Conservation (phyloP, 495 filamentous ascomycete species). For the Arthonia radiata region DNA sequence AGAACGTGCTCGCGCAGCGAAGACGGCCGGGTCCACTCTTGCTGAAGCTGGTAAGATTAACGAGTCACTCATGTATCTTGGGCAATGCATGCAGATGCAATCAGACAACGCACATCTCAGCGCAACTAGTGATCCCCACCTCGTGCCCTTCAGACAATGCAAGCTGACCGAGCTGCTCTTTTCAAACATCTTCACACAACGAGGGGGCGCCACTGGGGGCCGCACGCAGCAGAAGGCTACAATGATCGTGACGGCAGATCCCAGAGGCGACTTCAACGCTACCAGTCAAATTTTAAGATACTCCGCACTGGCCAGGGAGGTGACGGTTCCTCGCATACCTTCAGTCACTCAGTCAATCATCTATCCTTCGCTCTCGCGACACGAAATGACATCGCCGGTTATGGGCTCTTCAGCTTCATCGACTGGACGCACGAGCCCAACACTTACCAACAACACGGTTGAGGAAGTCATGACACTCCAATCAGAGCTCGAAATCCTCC, state of each 20-base stretch:
- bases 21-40: conserved; percentile 76
- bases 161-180: conserved; percentile 93
- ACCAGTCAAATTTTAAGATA: conserved; percentile 92
- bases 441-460: conserved; percentile 52
- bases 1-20: conserved; percentile 76
- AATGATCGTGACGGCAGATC: conserved; percentile 95
- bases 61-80: conserved; percentile 90
- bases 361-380: conserved; percentile 7
- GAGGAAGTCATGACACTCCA: conserved; percentile 49
- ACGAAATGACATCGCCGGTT: no score
- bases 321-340: conserved; percentile 73
- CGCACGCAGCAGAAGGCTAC: conserved; percentile 60
- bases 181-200: conserved; percentile 57
- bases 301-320: conserved; percentile 76
- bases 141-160: conserved; percentile 86
- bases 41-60: conserved; percentile 96
- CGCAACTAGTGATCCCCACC: conserved; percentile 25
- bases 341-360: conserved; percentile 39
- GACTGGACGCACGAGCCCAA: conserved; percentile 19
- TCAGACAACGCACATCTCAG: conserved; percentile 45
- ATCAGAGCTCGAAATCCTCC: conserved; percentile 42
- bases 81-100: conserved; percentile 93
- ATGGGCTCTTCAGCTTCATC: conserved; percentile 25
- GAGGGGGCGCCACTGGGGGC: conserved; percentile 10
- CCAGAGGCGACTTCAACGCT: conserved; percentile 81